phyloP scores from a whole-genome alignment of 2,329 filamentous ascomycete species.

The Fusarium anthophilum region DNA sequence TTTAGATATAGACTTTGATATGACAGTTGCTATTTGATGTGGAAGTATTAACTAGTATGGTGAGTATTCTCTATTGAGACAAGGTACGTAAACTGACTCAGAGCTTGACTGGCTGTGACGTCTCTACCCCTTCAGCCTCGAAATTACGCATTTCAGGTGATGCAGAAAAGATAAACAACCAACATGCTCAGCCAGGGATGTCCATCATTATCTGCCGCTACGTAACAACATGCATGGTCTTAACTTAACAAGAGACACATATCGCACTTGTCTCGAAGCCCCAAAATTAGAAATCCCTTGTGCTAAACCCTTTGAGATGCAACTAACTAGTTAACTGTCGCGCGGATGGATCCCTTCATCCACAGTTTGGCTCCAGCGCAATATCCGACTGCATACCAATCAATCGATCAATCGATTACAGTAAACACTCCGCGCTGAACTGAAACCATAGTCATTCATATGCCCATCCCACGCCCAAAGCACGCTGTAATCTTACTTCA shows the following conservation, averaged over 20 bases:
- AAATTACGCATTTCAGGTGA: slow-evolving; percentile 5
- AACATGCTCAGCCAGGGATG: background rate
- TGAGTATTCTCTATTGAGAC: slow-evolving; percentile 9
- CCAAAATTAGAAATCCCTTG: slow-evolving; percentile 18
- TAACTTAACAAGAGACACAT: slow-evolving; percentile 1
- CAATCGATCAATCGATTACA: slow-evolving; percentile 9
- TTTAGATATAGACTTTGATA: background rate
- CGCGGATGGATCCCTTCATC: slow-evolving; percentile 28
- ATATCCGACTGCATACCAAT: slow-evolving; percentile 35
- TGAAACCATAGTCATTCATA: slow-evolving; percentile 20
- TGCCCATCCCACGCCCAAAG: slow-evolving; percentile 25
- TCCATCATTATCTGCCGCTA: slow-evolving; percentile 2
- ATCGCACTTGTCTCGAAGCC: background rate
- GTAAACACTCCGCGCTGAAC: slow-evolving; percentile 16
- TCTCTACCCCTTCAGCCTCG: background rate
- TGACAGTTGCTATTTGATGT: slow-evolving; percentile 1
- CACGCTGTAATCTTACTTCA: slow-evolving; percentile 33
- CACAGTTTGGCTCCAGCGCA: slow-evolving; percentile 28
- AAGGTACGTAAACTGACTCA: slow-evolving; percentile 14
- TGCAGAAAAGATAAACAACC: background rate
- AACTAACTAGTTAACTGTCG: slow-evolving; percentile 7
- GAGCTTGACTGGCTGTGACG: background rate
- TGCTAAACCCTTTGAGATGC: slow-evolving; percentile 19
- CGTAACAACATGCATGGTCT: background rate
- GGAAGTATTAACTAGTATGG: background rate